phyloP scores from a whole-genome alignment of 306 rosid genomes.

The Astragalus membranaceus region DNA sequence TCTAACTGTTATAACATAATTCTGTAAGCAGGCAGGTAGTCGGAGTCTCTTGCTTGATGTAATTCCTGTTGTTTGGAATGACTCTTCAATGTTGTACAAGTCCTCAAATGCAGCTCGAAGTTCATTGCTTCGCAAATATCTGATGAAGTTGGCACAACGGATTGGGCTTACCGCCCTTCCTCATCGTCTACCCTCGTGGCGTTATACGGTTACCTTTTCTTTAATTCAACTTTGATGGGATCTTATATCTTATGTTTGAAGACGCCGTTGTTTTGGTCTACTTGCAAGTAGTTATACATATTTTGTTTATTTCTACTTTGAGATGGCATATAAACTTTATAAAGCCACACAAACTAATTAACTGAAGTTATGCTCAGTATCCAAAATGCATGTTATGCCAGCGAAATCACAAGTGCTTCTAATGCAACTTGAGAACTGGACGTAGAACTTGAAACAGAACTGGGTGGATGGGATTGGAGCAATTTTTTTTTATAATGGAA shows the following conservation, averaged over 20 bases:
- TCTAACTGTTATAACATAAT: constrained; percentile 32
- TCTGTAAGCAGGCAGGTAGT: constrained; percentile 70
- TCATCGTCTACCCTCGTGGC: constrained; percentile 75
- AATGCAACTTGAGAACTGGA: constrained; percentile 7
- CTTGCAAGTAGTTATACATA: constrained; percentile 2
- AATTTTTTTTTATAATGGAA: not conserved
- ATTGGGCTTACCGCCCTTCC: constrained; percentile 83
- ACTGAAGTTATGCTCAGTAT: not conserved
- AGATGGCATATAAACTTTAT: constrained; percentile 7
- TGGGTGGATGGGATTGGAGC: constrained; percentile 11
- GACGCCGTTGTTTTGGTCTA: not conserved
- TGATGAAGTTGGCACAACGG: constrained; percentile 84
- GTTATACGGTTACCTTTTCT: constrained; percentile 62
- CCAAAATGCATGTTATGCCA: constrained; percentile 11
- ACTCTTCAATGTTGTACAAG: constrained; percentile 55
- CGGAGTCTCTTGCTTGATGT: constrained; percentile 67
- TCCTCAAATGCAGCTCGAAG: constrained; percentile 67
- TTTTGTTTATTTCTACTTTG: constrained; percentile 1
- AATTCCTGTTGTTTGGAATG: constrained; percentile 74
- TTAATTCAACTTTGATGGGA: not conserved
- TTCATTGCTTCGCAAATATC: constrained; percentile 79
- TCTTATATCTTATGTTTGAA: constrained; percentile 5
- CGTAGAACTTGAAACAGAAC: constrained; percentile 15
- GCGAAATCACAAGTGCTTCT: constrained; percentile 5
- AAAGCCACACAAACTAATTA: not conserved